A percentile compares a stretch with the other conserved stretches of the same genome.
Evolutionary conservation across 345 rosid species (phyloP).

Genomic region (Euphorbia lathyris): DNA sequence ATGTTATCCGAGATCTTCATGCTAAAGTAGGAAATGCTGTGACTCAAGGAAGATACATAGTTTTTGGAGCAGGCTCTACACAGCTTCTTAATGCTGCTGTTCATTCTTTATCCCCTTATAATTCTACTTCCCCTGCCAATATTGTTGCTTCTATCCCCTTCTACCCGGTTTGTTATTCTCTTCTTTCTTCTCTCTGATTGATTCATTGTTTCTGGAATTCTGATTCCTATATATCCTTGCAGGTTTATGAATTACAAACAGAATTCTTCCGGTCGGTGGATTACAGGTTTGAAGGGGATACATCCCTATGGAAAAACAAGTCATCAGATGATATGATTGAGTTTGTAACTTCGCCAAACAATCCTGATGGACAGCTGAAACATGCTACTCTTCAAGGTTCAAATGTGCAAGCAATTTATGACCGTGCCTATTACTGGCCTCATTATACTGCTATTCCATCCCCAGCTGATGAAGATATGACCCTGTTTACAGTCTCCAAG

Average conservation of each 20-base stretch:
- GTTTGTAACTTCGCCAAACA: slow-evolving; percentile 76
- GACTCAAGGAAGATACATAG: slow-evolving; percentile 39
- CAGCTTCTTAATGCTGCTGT: slow-evolving; percentile 66
- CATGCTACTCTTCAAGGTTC: slow-evolving; percentile 50
- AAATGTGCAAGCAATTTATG: slow-evolving; percentile 47
- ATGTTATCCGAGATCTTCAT: slow-evolving; percentile 46
- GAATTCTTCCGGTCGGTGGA: slow-evolving; percentile 37
- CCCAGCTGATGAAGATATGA: slow-evolving; percentile 45
- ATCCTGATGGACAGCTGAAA: slow-evolving; percentile 65
- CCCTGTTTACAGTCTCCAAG: slow-evolving; percentile 65
- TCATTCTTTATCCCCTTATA: slow-evolving; percentile 44
- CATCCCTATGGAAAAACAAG: slow-evolving; percentile 32
- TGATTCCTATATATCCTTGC: neutral
- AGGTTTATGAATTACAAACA: slow-evolving; percentile 46
- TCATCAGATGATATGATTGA: slow-evolving; percentile 39
- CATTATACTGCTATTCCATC: slow-evolving; percentile 59
- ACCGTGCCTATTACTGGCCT: slow-evolving; percentile 81
- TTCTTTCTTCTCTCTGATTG: neutral
- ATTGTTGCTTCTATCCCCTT: slow-evolving; percentile 58
- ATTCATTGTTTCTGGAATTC: neutral
- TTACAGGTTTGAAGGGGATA: slow-evolving; percentile 51
- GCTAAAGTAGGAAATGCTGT: slow-evolving; percentile 50
- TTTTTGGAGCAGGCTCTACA: slow-evolving; percentile 67
- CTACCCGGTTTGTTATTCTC: slow-evolving; percentile 37
- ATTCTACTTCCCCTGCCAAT: slow-evolving; percentile 41